These are phyloP conservation scores for Rosa lucieae DNA, from an alignment of 306 rosid species.

Conservation along the genomic window DNA sequence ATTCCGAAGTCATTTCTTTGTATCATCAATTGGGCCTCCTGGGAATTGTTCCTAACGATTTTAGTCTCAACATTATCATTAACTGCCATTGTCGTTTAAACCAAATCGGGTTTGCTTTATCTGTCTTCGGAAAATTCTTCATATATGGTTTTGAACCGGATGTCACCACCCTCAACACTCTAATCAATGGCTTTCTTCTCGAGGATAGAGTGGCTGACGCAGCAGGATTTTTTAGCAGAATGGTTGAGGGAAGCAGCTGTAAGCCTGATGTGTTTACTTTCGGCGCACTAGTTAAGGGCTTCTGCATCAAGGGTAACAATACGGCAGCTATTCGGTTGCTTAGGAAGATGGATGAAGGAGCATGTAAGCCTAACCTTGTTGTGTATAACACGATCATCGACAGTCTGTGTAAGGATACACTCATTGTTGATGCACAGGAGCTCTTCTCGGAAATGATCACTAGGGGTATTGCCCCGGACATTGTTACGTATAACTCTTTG, in stretches of 20 bases:
- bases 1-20: constrained; percentile 14
- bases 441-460: neutral
- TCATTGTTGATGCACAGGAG: neutral
- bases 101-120: neutral
- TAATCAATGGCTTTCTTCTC: neutral
- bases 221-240: too few relatives aligned
- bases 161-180: constrained; percentile 1
- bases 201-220: too few relatives aligned
- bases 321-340: neutral
- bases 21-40: constrained; percentile 18
- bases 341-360: constrained; percentile 30
- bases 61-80: constrained; percentile 27
- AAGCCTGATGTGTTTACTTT: too few relatives aligned
- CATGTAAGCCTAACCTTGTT: constrained; percentile 20
- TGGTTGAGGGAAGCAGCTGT: too few relatives aligned
- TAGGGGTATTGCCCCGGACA: neutral
- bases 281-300: too few relatives aligned
- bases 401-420: neutral
- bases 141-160: constrained; percentile 28
- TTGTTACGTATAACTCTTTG: constrained; percentile 16
- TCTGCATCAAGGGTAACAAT: neutral
- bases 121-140: constrained; percentile 19
- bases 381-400: constrained; percentile 30
- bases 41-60: constrained; percentile 9
- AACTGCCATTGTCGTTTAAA: constrained; percentile 33